Evolutionary conservation across 2,329 filamentous ascomycete species (phyloP).

Genomic region (Sphaerulina musiva): DNA sequence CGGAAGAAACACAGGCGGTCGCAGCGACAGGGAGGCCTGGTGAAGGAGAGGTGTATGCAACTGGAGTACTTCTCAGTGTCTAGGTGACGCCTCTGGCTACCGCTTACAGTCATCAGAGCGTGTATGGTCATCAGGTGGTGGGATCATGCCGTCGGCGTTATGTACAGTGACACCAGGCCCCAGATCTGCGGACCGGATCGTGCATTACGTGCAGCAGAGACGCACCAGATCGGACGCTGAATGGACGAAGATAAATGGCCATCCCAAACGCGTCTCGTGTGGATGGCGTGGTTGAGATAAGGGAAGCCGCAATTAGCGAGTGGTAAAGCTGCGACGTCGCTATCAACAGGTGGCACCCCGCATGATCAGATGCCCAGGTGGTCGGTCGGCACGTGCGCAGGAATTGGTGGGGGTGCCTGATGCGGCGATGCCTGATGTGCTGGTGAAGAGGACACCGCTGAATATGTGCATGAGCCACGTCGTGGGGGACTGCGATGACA

Average conservation of each 20-base stretch:
- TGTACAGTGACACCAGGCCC: slow-evolving; percentile 8
- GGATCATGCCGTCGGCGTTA: not conserved
- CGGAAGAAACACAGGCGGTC: not conserved
- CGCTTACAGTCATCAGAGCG: slow-evolving; percentile 4
- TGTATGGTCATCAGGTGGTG: slow-evolving; percentile 4
- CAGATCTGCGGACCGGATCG: slow-evolving; percentile 8
- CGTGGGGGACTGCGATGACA: not conserved
- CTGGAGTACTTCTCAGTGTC: not conserved
- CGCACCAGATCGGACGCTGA: slow-evolving; percentile 1
- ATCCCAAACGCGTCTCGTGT: not conserved
- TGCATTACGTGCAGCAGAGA: slow-evolving; percentile 8
- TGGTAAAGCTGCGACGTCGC: not conserved
- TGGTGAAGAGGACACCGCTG: not conserved
- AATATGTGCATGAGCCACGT: not conserved
- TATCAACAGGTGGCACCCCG: not conserved
- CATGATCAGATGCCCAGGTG: not conserved
- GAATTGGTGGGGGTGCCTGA: not conserved
- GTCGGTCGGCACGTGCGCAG: not conserved
- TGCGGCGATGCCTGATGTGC: not conserved
- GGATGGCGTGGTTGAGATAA: slow-evolving; percentile 6
- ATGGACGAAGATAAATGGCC: slow-evolving; percentile 6
- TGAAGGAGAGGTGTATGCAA: not conserved
- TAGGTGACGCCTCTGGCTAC: not conserved
- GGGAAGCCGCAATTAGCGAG: not conserved
- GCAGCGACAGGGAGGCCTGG: not conserved